Conservation (phyloP, 1,284 basidiomycete genomes). For the Cutaneotrichosporon curvatum region DNA sequence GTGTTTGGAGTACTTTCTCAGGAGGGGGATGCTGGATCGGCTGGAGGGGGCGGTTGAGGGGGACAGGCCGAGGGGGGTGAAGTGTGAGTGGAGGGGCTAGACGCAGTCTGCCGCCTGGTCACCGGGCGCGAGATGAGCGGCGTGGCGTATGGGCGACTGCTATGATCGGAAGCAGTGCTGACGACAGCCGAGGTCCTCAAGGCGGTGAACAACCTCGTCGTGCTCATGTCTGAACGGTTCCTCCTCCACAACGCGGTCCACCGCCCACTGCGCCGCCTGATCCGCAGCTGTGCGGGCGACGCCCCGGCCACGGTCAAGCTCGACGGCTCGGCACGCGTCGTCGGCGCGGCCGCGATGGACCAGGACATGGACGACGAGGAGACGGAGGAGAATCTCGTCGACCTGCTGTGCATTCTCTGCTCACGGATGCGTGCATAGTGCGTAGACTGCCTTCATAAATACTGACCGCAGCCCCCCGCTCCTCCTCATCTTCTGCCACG, state of each 20-base stretch:
- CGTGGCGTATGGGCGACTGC: background rate
- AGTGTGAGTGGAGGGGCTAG: conserved; percentile 47
- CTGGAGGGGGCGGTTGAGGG: conserved; percentile 78
- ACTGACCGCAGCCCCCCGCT: conserved; percentile 57
- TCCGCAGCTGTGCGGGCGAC: conserved; percentile 82
- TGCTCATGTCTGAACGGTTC: conserved; percentile 81
- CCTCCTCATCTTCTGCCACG: conserved; percentile 92
- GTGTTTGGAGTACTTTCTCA: conserved; percentile 83
- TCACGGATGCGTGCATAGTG: conserved; percentile 75
- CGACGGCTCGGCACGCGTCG: conserved; percentile 60
- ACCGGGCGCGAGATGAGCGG: background rate
- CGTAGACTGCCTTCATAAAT: conserved; percentile 10
- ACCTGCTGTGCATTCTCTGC: conserved; percentile 81
- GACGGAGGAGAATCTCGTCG: conserved; percentile 60
- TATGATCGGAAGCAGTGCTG: background rate
- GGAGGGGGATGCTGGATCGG: conserved; percentile 75
- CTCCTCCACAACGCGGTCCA: conserved; percentile 85
- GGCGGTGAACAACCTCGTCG: conserved; percentile 77
- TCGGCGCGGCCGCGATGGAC: conserved; percentile 71
- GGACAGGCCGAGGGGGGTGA: conserved; percentile 75
- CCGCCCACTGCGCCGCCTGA: conserved; percentile 74
- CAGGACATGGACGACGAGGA: conserved; percentile 18
- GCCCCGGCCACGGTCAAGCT: conserved; percentile 68
- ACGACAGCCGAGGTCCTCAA: conserved; percentile 64
- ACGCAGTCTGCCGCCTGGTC: no score